A percentile compares a stretch with the other conserved stretches of the same genome.
These are phyloP conservation scores for Termitomyces sp. DNA, from an alignment of 768 basidiomycete species.

Conservation along the genomic window DNA sequence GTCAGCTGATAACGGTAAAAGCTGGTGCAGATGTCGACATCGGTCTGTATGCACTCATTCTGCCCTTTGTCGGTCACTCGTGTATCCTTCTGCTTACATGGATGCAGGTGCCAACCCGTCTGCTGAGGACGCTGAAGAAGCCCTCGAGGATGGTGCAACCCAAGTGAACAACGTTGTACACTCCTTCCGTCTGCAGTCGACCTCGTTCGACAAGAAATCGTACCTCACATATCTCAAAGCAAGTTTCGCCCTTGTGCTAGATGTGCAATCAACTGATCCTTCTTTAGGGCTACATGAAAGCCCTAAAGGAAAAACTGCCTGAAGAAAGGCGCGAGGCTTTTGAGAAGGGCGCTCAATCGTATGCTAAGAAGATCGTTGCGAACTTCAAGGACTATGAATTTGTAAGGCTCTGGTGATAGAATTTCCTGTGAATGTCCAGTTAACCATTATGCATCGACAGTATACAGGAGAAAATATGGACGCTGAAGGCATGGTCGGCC, in stretches of 20 bases:
- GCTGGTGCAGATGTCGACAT: slow-evolving; percentile 82
- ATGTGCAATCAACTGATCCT: not conserved
- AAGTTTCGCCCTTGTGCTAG: slow-evolving; percentile 2
- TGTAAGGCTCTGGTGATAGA: slow-evolving; percentile 36
- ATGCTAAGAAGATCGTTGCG: slow-evolving; percentile 83
- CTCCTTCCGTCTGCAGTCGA: slow-evolving; percentile 85
- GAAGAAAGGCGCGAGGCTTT: slow-evolving; percentile 65
- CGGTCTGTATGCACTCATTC: slow-evolving; percentile 41
- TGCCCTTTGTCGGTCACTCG: not conserved
- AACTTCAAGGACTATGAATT: slow-evolving; percentile 96
- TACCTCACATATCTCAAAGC: slow-evolving; percentile 84
- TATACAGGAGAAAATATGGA: slow-evolving; percentile 74
- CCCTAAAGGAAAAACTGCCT: slow-evolving; percentile 63
- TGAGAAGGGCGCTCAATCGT: slow-evolving; percentile 72
- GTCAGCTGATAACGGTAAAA: slow-evolving; percentile 63
- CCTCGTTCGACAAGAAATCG: slow-evolving; percentile 87
- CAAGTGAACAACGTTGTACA: slow-evolving; percentile 87
- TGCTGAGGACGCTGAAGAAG: slow-evolving; percentile 79
- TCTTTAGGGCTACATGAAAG: slow-evolving; percentile 92
- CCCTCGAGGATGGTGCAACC: slow-evolving; percentile 69
- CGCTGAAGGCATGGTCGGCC: slow-evolving; percentile 88
- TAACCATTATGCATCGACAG: slow-evolving; percentile 27
- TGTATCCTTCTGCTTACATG: not conserved
- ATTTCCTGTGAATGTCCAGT: not conserved
- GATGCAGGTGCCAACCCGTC: slow-evolving; percentile 86